Evolutionary conservation across 345 rosid species (phyloP), one percentile per base, ranked within the genome.

Genomic region (Anastatica hierochuntica): DNA sequence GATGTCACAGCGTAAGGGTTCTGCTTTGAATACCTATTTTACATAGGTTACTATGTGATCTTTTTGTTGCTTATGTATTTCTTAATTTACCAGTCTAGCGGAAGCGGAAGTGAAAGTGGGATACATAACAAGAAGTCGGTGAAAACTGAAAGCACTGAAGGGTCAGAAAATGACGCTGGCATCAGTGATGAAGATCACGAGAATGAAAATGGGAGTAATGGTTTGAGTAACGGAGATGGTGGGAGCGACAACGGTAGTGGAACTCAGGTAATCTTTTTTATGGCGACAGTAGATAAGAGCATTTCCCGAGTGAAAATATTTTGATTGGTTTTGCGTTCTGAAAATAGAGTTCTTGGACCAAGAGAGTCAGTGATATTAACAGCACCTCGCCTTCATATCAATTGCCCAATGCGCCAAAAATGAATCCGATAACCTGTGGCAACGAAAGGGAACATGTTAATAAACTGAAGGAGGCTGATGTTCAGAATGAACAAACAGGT

Each of bases 191-290:
- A 57, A 42, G 57, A 44, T 60, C 66, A 74, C 16, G 81, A 63
- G 62, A 72, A 66, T 41, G 84, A 76, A 35, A 63, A 68, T 51
- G 69, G 61, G 41, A 77, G 77, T 59, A 64, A 72, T 33, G 75
- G 64, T 27, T 58, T 51, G 33, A 69, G 64, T 63, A 39, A 56
- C 34, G 62, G 17, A 26, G 44, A 43, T 35, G 72, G 69, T 69
- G 84, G 89, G 66, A 82, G 83, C 49, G 90, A 85, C 56, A 72
- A 74, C 60, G 90, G 81, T 29, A 82, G 90, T 75, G 95, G 83
- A 56, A 79, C 83, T 48, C 85, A 85, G 87, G 95, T 85, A 71
- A 66, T 51, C 8, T 19, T 24, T 17, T 19, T 17, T 56, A 34
- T 54, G 16, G 35, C 11, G 12, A 14, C n/a, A n/a, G n/a, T 36